Base-by-base conservation (phyloP, 768 basidiomycete genomes). In the Lactifluus pinguis region DNA sequence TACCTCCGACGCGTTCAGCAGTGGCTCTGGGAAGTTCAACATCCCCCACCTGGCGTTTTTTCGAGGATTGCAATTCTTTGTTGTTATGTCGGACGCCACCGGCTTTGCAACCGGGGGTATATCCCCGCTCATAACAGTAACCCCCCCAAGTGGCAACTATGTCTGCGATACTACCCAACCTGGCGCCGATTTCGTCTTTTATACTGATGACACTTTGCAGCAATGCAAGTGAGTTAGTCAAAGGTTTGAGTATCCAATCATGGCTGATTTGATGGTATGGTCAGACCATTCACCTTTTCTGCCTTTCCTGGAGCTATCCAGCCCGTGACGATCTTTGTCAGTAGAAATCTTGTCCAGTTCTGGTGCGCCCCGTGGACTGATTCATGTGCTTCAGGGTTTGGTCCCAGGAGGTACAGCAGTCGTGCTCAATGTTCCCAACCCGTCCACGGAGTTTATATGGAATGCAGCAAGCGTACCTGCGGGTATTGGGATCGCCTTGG, bases 21-120 rank as follows among this genome's bases (percentile, higher is more conserved):
- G 80, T 73, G 80, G 80, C 51, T 60, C 76, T 61, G 85, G 85
- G 53, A 77, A 78, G 0, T 87, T 76, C 68, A 72, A 76, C 13
- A 68, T 72, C 0, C 25, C 25, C 25, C 76, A 75, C 59, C 64
- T 89, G 11, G 74, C 76, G 3, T 71, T 84, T 49, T 34, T 68
- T 13, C 67, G 73, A 9, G 72, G 67, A 32, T 68, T 75, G 15
- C 69, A 73, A 55, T 74, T 88, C 53, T 52, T 88, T 13, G 60
- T 85, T n/a, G 77, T 81, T 38, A 86, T 91, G 84, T 89, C 85
- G 30, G 89, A 91, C 68, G 75, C 82, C 17, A 80, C 79, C 30
- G 87, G 86, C 1, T 88, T 85, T 68, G 86, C 74, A 47, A 75
- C 83, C 10, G 89, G 88, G 4, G 89, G 86, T 29, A 75, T 76